Evolutionary conservation across 1,284 basidiomycete genomes (phyloP).

Genomic region (Tylopilus orsonianus): DNA sequence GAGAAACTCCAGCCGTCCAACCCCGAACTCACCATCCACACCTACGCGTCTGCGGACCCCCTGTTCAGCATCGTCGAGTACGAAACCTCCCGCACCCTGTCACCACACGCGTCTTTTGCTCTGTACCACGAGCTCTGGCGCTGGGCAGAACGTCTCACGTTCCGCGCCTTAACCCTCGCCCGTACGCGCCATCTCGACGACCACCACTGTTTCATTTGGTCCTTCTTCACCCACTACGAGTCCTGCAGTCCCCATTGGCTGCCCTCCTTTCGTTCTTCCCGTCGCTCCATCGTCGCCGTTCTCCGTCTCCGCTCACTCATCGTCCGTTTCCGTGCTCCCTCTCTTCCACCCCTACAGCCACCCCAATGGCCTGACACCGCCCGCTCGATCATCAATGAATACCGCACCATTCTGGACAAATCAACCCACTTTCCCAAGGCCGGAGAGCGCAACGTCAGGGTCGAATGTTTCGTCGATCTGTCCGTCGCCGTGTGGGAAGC

Average conservation of each 20-base stretch:
- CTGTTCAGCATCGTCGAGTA: constrained; percentile 51
- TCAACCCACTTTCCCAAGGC: constrained; percentile 83
- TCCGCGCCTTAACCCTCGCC: constrained; percentile 61
- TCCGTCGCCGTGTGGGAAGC: constrained; percentile 83
- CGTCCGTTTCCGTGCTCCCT: constrained; percentile 41
- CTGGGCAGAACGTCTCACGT: constrained; percentile 74
- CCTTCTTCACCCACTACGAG: constrained; percentile 63
- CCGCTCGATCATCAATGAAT: constrained; percentile 65
- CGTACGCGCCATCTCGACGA: constrained; percentile 43
- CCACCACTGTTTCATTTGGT: constrained; percentile 47
- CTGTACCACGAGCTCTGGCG: constrained; percentile 75
- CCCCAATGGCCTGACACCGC: constrained; percentile 65
- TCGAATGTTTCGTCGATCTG: constrained; percentile 83
- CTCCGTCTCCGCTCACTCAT: constrained; percentile 75
- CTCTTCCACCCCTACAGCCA: constrained; percentile 25
- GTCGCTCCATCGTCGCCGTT: constrained; percentile 67
- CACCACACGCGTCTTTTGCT: constrained; percentile 47
- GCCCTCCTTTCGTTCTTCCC: constrained; percentile 66
- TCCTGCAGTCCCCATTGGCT: constrained; percentile 71
- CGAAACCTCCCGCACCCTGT: constrained; percentile 44
- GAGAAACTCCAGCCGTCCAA: constrained; percentile 51
- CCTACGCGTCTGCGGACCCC: constrained; percentile 55
- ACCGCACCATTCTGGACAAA: constrained; percentile 61
- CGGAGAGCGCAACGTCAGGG: constrained; percentile 76
- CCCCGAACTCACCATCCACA: constrained; percentile 47